Evolutionary conservation across 2,329 filamentous ascomycete species (phyloP).

Genomic region (Cladophialophora chaetospira): DNA sequence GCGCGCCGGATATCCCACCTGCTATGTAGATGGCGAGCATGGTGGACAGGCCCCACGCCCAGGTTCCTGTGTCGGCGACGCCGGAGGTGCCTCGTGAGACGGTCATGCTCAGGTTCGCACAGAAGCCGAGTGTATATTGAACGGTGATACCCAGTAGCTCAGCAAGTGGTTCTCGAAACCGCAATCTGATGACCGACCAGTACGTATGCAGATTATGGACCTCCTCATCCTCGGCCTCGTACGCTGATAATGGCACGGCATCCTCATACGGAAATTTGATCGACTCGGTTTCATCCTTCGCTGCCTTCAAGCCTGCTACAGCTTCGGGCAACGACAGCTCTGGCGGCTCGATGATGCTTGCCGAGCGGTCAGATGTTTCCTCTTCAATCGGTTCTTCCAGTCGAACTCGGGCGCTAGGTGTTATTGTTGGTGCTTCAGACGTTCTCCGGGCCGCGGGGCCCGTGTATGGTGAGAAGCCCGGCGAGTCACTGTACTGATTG

Average conservation of each 20-base stretch:
- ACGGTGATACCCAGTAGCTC: conserved; percentile 50
- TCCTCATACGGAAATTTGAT: conserved; percentile 43
- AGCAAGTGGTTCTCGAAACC: conserved; percentile 56
- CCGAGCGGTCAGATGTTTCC: conserved; percentile 4
- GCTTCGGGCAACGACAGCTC: conserved; percentile 15
- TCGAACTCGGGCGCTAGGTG: conserved; percentile 7
- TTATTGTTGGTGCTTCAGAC: conserved; percentile 14
- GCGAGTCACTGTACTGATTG: conserved; percentile 8
- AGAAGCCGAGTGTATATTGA: conserved; percentile 52
- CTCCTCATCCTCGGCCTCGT: conserved; percentile 49
- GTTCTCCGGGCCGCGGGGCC: neutral
- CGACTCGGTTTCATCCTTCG: conserved; percentile 21
- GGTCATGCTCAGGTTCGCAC: conserved; percentile 51
- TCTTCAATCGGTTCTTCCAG: conserved; percentile 21
- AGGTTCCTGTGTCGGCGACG: conserved; percentile 48
- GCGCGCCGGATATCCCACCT: conserved; percentile 51
- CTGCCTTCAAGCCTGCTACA: conserved; percentile 19
- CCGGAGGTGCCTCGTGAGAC: conserved; percentile 37
- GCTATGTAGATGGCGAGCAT: conserved; percentile 55
- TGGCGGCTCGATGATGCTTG: conserved; percentile 2
- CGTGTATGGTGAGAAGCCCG: conserved; percentile 10
- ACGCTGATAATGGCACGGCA: conserved; percentile 48
- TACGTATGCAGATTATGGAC: conserved; percentile 52
- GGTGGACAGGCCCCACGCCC: conserved; percentile 57
- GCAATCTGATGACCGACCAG: conserved; percentile 54